Base-by-base conservation (phyloP, 352 stramenopile species). In the Globisporangium recalcitrans region DNA sequence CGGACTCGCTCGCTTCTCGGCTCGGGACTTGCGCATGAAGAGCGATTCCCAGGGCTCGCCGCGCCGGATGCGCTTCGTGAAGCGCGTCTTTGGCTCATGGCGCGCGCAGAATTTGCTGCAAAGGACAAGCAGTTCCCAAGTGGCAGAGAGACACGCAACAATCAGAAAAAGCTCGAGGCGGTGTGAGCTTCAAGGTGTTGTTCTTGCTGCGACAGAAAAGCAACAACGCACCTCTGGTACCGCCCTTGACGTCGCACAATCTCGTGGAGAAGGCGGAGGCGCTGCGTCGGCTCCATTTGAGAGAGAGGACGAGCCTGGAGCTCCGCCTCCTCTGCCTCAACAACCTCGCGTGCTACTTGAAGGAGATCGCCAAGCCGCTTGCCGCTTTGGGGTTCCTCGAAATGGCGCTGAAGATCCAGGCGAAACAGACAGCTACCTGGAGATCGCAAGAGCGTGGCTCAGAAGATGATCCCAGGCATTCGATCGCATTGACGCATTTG, bases 11-110 rank as follows among this genome's bases (percentile, higher is more conserved):
- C 73, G 73, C 53, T 88, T 88, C 64, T 93, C 84, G 26, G 58
- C 52, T 3, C 66, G 61, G 5, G 81, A 88, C 58, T 91, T 93
- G 42, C 84, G 78, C 84, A 93, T 88, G 58, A 93, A 91, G 31
- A 89, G 66, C 44, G 84, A 91, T 52, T 93, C 81, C 81, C 81
- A 93, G 1, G 78, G 67, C 38, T 66, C 24, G 7, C 42, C 34
- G 22, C 67, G 74, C 0, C 42, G 60, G 26, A 87, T 63, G 8
- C 54, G 63, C 58, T 77, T 78, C 7, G 66, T 58, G 19, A 53
- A 63, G 14, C 66, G 69, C 24, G 77, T 83, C 57, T 85, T 87
- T 11, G 73, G 75, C 46, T 77, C 79, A 73, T 81, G 53, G 22
- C 79, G 75, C 13, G 27, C 46, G 16, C 52, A 58, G 29, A 89